Conservation (phyloP, 371 early-diverging fungal species). For the Lichtheimia ramosa region DNA sequence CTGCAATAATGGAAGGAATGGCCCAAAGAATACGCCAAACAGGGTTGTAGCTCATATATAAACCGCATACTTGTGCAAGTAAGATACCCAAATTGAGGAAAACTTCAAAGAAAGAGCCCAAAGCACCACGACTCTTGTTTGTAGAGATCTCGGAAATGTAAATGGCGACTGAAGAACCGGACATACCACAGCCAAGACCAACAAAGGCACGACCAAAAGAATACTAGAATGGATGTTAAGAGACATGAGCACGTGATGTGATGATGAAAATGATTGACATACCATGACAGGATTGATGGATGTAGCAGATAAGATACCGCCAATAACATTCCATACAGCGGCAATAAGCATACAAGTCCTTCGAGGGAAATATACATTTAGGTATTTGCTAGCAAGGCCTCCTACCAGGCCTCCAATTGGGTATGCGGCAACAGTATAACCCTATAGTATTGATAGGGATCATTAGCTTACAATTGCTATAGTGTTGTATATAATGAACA, state of each 20-base stretch:
- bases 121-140: conserved; percentile 67
- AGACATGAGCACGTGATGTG: neutral
- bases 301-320: conserved; percentile 39
- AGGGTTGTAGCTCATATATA: conserved; percentile 57
- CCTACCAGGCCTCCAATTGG: conserved; percentile 51
- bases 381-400: conserved; percentile 36
- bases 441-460: conserved; percentile 16
- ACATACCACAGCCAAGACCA: conserved; percentile 84
- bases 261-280: conserved; percentile 5
- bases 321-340: conserved; percentile 33
- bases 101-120: conserved; percentile 53
- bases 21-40: conserved; percentile 72
- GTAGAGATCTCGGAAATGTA: conserved; percentile 90
- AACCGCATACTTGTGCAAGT: conserved; percentile 63
- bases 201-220: conserved; percentile 81
- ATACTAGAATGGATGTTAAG: conserved; percentile 23
- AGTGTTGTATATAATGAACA: neutral
- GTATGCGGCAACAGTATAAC: conserved; percentile 45
- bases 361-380: conserved; percentile 37
- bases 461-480: neutral
- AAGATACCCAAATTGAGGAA: conserved; percentile 80
- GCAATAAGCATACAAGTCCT: conserved; percentile 44
- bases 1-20: conserved; percentile 57
- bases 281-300: conserved; percentile 45
- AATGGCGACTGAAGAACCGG: conserved; percentile 50